Base-by-base conservation (phyloP, 179 eudicot genomes). In the Camellia oleifera region DNA sequence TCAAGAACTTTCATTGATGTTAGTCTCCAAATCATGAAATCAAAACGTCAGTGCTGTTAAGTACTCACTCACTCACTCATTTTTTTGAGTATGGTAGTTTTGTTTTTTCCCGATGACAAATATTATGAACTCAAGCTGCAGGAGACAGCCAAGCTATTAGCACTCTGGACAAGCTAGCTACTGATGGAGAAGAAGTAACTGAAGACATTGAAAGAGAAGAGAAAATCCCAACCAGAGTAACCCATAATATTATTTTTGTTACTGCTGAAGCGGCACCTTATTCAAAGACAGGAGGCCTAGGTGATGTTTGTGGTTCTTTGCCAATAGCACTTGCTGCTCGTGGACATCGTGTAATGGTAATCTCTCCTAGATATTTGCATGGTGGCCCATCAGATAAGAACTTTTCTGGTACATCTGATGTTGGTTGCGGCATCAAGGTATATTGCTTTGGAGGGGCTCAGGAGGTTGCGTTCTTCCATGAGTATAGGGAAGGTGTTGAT, bases 301-400 rank as follows among this genome's bases (percentile, higher is more conserved):
- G 97, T 79, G 99, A 97, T 87, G 99, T 97, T 76, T 94, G 97
- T 91, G 99, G 99, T 69, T 97, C 99, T 76, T 89, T 97, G 82
- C 99, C 99, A 50, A 83, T 92, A 77, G 88, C 98, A 72, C 82
- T 97, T 56, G 99, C 99, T 77, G 90, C 85, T 15, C 92, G 97
- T 58, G 99, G 99, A 18, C 99, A 97, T 76, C 97, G 98, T 79
- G 98, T 94, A 15, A 97, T 97, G 98, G 99, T 97, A 63, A 89
- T 97, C 69, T 84, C 97, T 64, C 99, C 99, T 50, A 84, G 97
- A 85, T 97, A 97, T 81, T 84, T 90, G 80, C 89, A 88, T 83
- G 98, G 95, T 40, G 87, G 91, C 66, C 84, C 92, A 81, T 90
- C 94, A 62, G 95, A 97, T 85, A 85, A 97, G 76, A 76, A 83